Percentiles rank a stretch among this genome's conserved stretches.
These are phyloP conservation scores for Phytophthora brassicae DNA, from an alignment of 352 stramenopile species.

Conservation along the genomic window DNA sequence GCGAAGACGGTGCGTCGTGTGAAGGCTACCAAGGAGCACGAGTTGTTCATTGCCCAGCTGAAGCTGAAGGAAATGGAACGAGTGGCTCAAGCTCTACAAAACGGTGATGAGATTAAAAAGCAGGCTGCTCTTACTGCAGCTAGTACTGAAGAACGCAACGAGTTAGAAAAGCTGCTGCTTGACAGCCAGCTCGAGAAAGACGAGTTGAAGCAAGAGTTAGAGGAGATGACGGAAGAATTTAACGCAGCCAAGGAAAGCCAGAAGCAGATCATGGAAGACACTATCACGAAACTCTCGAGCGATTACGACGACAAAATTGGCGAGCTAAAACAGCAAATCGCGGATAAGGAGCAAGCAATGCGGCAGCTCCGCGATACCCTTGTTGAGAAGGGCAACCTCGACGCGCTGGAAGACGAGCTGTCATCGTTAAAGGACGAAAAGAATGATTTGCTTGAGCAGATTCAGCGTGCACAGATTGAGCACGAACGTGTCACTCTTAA, in stretches of 20 bases:
- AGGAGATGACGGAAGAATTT: conserved; percentile 43
- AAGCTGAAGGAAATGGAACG: conserved; percentile 68
- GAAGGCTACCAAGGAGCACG: conserved; percentile 68
- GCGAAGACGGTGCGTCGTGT: conserved; percentile 46
- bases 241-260: conserved; percentile 43
- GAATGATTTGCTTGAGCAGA: conserved; percentile 43
- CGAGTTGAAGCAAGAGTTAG: conserved; percentile 53
- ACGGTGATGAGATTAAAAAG: conserved; percentile 38
- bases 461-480: conserved; percentile 44
- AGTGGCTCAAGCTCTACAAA: conserved; percentile 30
- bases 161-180: conserved; percentile 52
- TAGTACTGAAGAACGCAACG: conserved; percentile 38
- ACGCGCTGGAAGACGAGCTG: conserved; percentile 48
- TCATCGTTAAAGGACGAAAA: conserved; percentile 49
- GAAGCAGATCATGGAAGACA: conserved; percentile 37
- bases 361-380: conserved; percentile 40
- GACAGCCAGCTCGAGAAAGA: conserved; percentile 59
- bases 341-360: conserved; percentile 51
- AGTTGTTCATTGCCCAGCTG: conserved; percentile 58
- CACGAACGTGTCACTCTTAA: conserved; percentile 36
- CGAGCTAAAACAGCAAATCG: conserved; percentile 44
- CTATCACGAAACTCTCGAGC: conserved; percentile 41
- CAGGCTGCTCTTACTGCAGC: conserved; percentile 32
- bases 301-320: conserved; percentile 57
- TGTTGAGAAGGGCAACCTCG: conserved; percentile 52